phyloP scores from a whole-genome alignment of 169 alveolate genomes.

The Plasmodium ovale region DNA sequence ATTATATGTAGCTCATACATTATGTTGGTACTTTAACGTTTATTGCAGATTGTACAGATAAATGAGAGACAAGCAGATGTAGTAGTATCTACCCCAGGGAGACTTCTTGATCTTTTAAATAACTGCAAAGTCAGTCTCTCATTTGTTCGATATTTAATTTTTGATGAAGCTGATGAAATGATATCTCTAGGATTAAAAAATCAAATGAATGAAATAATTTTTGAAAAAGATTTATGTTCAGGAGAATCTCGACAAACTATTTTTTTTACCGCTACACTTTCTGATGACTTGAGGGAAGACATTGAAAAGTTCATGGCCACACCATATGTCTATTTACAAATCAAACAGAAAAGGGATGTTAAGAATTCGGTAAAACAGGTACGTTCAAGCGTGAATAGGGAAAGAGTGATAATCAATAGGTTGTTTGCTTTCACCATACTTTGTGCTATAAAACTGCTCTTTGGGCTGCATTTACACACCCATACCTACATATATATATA shows the following conservation, averaged over 20 bases:
- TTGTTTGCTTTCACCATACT: no score
- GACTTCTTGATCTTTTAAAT: slow-evolving; percentile 92
- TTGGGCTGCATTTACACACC: background rate
- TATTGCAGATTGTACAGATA: slow-evolving; percentile 19
- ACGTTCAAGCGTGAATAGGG: background rate
- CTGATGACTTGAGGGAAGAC: slow-evolving; percentile 29
- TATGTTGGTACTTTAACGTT: background rate
- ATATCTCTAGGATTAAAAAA: slow-evolving; percentile 93
- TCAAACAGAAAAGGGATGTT: slow-evolving; percentile 42
- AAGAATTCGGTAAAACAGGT: slow-evolving; percentile 45
- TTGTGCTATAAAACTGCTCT: background rate
- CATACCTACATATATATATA: background rate
- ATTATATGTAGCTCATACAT: background rate
- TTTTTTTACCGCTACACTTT: slow-evolving; percentile 42
- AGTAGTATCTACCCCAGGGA: slow-evolving; percentile 57
- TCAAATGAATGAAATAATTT: slow-evolving; percentile 53
- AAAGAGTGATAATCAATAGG: no score
- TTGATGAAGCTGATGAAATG: slow-evolving; percentile 97
- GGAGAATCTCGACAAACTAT: slow-evolving; percentile 42
- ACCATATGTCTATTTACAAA: slow-evolving; percentile 42
- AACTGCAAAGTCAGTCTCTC: slow-evolving; percentile 84
- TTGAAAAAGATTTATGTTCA: slow-evolving; percentile 39
- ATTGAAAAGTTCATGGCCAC: slow-evolving; percentile 32
- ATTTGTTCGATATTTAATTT: slow-evolving; percentile 88
- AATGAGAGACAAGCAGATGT: slow-evolving; percentile 56